Evolutionary conservation across 306 rosid species (phyloP), one percentile per base, ranked within the genome.

Genomic region (Gastrolobium bilobum): DNA sequence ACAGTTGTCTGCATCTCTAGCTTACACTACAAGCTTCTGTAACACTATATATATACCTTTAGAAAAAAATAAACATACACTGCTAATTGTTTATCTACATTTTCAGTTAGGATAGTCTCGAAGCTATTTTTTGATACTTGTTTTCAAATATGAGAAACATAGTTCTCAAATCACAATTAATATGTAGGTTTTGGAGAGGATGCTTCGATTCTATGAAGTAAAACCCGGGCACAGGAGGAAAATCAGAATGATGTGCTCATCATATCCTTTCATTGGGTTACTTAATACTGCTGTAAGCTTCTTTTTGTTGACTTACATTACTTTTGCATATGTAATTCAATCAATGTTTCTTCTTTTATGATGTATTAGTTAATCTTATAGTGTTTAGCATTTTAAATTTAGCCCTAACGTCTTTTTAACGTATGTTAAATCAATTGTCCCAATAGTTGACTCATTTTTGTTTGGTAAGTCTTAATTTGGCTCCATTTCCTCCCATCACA

Each of bases 231-330:
- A 31, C 10, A 73, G 64, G 67, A 77, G 26, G 82, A 86, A 14
- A 84, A 52, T 84, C 62, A 69, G 9, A 66, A 7, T 5, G 7
- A 51, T 87, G 84, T 84, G 86, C 67, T 82, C 82, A 3, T 68
- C 84, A 39, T 85, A 89, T 85, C 99, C 97, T 68, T 88, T 94
- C 77, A 66, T 80, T 82, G 94, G 90, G 81, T 73, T 95, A 68
- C 86, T 95, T 69, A 90, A 92, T 86, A 86, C 86, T 75, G 98
- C 97, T 79, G 99, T 95, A 88, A 91, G 99, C 81, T 76, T 65
- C 71, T 64, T 75, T 75, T 56, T 64, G 46, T 69, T 39, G 31
- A 53, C 56, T 74, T 29, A 3, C 37, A 6, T 57, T 71, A 40
- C n/a, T 10, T 14, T 57, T 58, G 42, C 15, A 26, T 57, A 50